Conservation (phyloP, 2,329 filamentous ascomycete genomes). For the Chrysosphaeria jannelii region DNA sequence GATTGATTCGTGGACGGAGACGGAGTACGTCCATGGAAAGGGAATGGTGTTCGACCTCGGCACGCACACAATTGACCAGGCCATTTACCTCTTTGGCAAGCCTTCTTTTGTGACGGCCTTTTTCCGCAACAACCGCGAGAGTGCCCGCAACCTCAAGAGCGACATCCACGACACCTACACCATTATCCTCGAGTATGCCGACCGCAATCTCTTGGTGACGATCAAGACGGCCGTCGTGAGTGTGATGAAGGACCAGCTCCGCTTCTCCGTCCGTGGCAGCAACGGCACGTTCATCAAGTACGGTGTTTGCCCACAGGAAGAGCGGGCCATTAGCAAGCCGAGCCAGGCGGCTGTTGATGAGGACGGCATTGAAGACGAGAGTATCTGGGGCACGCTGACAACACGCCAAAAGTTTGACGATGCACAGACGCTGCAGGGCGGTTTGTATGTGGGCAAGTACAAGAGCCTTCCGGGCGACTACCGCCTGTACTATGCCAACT, state of each 20-base stretch:
- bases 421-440: constrained; percentile 8
- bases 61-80: constrained; percentile 31
- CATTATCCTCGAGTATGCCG: constrained; percentile 23
- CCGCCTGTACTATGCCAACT: constrained; percentile 12
- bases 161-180: constrained; percentile 17
- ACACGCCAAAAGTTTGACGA: constrained; percentile 10
- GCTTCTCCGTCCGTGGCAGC: constrained; percentile 29
- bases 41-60: constrained; percentile 12
- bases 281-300: constrained; percentile 17
- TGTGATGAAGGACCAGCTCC: constrained; percentile 24
- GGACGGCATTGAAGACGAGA: constrained; percentile 10
- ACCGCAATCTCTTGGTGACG: constrained; percentile 17
- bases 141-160: constrained; percentile 9
- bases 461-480: constrained; percentile 12
- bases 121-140: constrained; percentile 18
- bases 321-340: constrained; percentile 5
- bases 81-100: constrained; percentile 22
- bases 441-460: constrained; percentile 10
- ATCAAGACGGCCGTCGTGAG: constrained; percentile 28
- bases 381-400: constrained; percentile 10
- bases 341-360: constrained; percentile 4
- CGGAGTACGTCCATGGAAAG: constrained; percentile 9
- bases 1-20: constrained; percentile 8
- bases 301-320: constrained; percentile 10
- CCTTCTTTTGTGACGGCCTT: constrained; percentile 26